Percentiles rank a stretch among this genome's conserved stretches.
phyloP scores from a whole-genome alignment of 2,329 filamentous ascomycete genomes.

The Scedosporium dehoogii region DNA sequence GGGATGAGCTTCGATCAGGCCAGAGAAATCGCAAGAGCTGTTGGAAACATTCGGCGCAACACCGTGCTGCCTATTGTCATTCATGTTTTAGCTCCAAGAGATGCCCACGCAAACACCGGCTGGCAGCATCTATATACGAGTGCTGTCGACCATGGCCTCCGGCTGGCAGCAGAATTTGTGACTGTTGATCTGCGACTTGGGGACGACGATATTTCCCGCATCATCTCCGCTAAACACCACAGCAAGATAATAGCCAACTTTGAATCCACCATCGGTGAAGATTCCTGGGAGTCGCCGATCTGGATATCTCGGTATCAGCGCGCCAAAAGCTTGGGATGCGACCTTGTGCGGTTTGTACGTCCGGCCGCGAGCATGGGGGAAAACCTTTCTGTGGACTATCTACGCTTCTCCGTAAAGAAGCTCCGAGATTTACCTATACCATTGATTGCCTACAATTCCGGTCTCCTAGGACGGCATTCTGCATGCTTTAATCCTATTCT shows the following conservation, averaged over 20 bases:
- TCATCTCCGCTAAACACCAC: slow-evolving; percentile 40
- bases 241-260: slow-evolving; percentile 54
- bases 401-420: slow-evolving; percentile 39
- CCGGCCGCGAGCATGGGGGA: slow-evolving; percentile 48
- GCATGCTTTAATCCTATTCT: slow-evolving; percentile 57
- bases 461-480: slow-evolving; percentile 51
- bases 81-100: slow-evolving; percentile 27
- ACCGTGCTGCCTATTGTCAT: slow-evolving; percentile 51
- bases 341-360: slow-evolving; percentile 51
- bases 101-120: slow-evolving; percentile 9
- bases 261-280: slow-evolving; percentile 22
- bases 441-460: slow-evolving; percentile 54
- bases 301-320: slow-evolving; percentile 49
- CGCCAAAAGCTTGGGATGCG: slow-evolving; percentile 47
- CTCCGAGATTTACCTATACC: slow-evolving; percentile 16
- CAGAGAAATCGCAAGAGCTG: slow-evolving; percentile 43
- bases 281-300: slow-evolving; percentile 45
- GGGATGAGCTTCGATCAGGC: slow-evolving; percentile 23
- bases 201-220: slow-evolving; percentile 35
- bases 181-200: slow-evolving; percentile 52
- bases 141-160: slow-evolving; percentile 48
- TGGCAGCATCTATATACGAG: slow-evolving; percentile 36
- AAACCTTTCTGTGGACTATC: slow-evolving; percentile 48
- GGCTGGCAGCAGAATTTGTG: slow-evolving; percentile 53
- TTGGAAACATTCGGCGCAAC: slow-evolving; percentile 52